Conservation (phyloP, 306 rosid genomes). For the Cicer arietinum region DNA sequence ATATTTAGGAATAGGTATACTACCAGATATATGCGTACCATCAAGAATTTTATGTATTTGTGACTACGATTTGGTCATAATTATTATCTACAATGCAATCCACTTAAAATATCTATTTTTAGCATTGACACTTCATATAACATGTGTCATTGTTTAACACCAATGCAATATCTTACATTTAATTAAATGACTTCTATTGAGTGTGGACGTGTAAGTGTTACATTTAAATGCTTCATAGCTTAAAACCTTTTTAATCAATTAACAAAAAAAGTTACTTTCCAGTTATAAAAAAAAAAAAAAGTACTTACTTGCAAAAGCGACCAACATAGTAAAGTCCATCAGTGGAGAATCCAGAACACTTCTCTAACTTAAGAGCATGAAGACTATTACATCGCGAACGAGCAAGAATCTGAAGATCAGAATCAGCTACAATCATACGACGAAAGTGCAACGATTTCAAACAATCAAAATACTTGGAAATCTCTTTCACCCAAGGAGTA, state of each 20-base stretch:
- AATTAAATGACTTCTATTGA: too few relatives aligned
- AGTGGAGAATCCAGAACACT: slow-evolving; percentile 93
- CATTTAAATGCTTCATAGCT: too few relatives aligned
- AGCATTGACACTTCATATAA: too few relatives aligned
- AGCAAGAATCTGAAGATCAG: slow-evolving; percentile 78
- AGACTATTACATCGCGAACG: slow-evolving; percentile 70
- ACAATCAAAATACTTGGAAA: slow-evolving; percentile 63
- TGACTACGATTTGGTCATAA: too few relatives aligned
- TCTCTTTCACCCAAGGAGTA: slow-evolving; percentile 82
- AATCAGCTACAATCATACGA: slow-evolving; percentile 88
- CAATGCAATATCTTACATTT: too few relatives aligned
- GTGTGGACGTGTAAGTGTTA: too few relatives aligned
- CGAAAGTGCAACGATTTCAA: slow-evolving; percentile 82
- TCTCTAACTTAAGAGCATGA: slow-evolving; percentile 75
- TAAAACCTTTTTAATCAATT: too few relatives aligned
- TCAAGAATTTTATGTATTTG: not conserved
- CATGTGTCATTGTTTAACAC: too few relatives aligned
- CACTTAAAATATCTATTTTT: too few relatives aligned
- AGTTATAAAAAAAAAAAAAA: not conserved
- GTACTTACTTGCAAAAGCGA: slow-evolving; percentile 73
- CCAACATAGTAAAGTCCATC: slow-evolving; percentile 73
- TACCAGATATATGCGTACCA: not conserved
- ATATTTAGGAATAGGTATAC: too few relatives aligned
- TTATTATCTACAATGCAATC: too few relatives aligned
- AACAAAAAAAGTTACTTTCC: too few relatives aligned